Conservation (phyloP, 805 yeast genomes). For the Starmerella vaccinii region DNA sequence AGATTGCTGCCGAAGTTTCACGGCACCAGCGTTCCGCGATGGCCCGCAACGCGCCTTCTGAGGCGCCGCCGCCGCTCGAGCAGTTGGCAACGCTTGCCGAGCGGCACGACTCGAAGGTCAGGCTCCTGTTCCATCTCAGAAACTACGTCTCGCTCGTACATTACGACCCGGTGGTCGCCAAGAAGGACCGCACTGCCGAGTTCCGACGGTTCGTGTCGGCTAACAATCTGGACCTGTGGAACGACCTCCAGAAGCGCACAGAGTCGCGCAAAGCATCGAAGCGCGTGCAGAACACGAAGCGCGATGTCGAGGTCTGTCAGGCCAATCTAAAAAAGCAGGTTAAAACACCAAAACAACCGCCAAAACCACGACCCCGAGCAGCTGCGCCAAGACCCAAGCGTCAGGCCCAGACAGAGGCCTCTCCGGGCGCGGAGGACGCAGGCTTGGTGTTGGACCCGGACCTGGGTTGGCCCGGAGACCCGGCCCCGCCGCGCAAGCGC, state of each 20-base stretch:
- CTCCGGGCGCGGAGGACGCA: not conserved
- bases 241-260: constrained; percentile 11
- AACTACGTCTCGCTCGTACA: constrained; percentile 34
- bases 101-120: constrained; percentile 31
- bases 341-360: not conserved
- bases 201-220: constrained; percentile 27
- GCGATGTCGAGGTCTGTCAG: constrained; percentile 9
- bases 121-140: constrained; percentile 34
- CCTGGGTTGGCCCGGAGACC: constrained; percentile 19
- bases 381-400: not conserved
- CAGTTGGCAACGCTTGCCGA: constrained; percentile 23
- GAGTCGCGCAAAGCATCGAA: constrained; percentile 22
- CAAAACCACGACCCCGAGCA: not conserved
- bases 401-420: not conserved
- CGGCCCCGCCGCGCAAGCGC: constrained; percentile 1
- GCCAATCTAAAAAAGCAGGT: not conserved
- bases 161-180: constrained; percentile 32
- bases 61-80: constrained; percentile 3
- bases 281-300: constrained; percentile 12
- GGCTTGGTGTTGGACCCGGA: constrained; percentile 13
- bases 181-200: constrained; percentile 29
- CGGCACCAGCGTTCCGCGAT: not conserved
- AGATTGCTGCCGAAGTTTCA: not conserved
- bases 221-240: constrained; percentile 34
- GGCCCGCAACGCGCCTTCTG: constrained; percentile 3